phyloP scores from a whole-genome alignment of 345 rosid genomes.

The Mallotus nudiflorus region DNA sequence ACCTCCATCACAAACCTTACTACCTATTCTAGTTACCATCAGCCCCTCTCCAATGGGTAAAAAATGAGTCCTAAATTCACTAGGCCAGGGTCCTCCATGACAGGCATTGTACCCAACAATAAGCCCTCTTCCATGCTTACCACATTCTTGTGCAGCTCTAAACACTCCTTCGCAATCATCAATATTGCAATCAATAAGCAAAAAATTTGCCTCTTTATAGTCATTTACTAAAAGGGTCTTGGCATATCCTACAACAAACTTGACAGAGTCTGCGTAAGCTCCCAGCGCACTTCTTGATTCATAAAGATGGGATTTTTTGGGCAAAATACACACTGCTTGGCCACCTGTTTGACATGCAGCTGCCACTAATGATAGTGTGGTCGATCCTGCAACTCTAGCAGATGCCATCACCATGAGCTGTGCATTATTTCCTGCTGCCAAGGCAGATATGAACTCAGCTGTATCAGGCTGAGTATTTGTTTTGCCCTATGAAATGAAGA shows the following conservation, averaged over 20 bases:
- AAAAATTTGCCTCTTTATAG: constrained; percentile 40
- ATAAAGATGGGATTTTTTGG: not conserved
- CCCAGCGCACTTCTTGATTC: constrained; percentile 26
- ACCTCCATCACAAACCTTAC: not conserved
- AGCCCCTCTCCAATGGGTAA: constrained; percentile 58
- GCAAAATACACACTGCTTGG: constrained; percentile 34
- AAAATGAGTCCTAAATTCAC: constrained; percentile 34
- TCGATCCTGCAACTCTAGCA: constrained; percentile 21
- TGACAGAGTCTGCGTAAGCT: constrained; percentile 21
- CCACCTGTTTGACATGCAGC: constrained; percentile 56
- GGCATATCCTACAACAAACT: constrained; percentile 40
- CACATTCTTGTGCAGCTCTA: constrained; percentile 27
- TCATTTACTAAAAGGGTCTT: constrained; percentile 26
- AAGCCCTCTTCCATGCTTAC: constrained; percentile 13
- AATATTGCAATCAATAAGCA: constrained; percentile 45
- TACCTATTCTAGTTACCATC: constrained; percentile 28
- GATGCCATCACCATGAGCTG: constrained; percentile 46
- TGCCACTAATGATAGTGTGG: constrained; percentile 36
- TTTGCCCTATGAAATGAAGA: constrained; percentile 33
- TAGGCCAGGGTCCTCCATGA: constrained; percentile 25
- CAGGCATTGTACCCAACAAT: constrained; percentile 53
- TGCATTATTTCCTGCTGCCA: constrained; percentile 58
- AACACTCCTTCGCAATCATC: constrained; percentile 20
- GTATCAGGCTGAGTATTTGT: constrained; percentile 47
- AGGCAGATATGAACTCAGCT: constrained; percentile 58